Evolutionary conservation across 2,329 filamentous ascomycete genomes (phyloP), one percentile per base, ranked within the genome.

Genomic region (Diplodia scrobiculata): DNA sequence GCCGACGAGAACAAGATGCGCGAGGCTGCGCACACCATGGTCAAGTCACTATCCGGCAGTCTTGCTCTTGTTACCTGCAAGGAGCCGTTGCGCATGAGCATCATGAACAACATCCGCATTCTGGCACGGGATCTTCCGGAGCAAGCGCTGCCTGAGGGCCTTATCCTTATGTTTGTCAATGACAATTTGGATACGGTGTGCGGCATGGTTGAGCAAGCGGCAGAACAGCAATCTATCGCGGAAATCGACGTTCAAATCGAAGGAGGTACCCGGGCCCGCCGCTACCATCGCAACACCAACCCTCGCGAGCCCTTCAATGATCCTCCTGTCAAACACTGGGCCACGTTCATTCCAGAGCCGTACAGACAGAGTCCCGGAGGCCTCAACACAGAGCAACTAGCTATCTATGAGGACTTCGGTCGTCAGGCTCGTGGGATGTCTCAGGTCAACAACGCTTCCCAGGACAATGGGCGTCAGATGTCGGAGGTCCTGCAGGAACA

Each of bases 151-250:
- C 92, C 95, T 0, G 95, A 99, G 79, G 95, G 95, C 6, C 91
- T 95, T 36, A 95, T 99, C 68, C 86, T 98, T 66, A 97, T 99
- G 91, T 98, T 96, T 78, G 94, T 99, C 68, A 99, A 98, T 76
- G 94, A 96, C 70, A 99, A 99, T 75, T 84, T 99, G 34, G 95
- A 99, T 71, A 85, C 92, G 48, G 94, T 96, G 54, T 98, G 95
- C 74, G 90, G 87, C 71, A 91, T 97, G 69, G 96, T 99, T 53
- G 95, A 99, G 78, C 92, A 95, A 77, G 93, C 95, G 63, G 96
- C 95, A 2, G 94, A 98, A 76, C 91, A 96, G 73, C 91, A 94
- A 68, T 95, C 95, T 10, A 83, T 97, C 47, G 90, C 91, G 1
- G 95, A 99, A 76, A 98, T 99, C 67, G 94, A 99, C 76, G 91